Percentiles rank a stretch among this genome's conserved stretches.
These are phyloP conservation scores for Rhododendron mucronatum DNA, from an alignment of 148 eudicot genomes.

Conservation along the genomic window DNA sequence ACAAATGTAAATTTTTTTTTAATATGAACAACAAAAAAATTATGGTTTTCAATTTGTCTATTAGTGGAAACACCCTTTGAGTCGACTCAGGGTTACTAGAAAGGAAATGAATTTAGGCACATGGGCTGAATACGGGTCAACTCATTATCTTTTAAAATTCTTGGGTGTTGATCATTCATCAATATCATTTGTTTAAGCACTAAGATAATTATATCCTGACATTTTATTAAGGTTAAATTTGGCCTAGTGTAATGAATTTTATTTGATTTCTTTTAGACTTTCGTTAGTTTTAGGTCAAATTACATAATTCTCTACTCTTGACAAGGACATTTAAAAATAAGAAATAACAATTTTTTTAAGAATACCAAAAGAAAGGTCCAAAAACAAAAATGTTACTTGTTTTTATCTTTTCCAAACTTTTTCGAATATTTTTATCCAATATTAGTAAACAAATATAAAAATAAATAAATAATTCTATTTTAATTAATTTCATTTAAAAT, in stretches of 20 bases:
- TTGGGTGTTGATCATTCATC: background rate
- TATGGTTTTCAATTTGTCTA: too few relatives aligned
- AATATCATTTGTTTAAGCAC: background rate
- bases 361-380: background rate
- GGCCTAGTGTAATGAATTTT: background rate
- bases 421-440: background rate
- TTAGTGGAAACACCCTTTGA: too few relatives aligned
- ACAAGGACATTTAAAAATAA: background rate
- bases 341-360: background rate
- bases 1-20: too few relatives aligned
- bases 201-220: background rate
- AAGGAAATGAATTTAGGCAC: background rate
- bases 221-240: background rate
- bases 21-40: too few relatives aligned
- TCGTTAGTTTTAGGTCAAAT: background rate
- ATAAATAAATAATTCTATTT: background rate
- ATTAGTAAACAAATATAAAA: background rate
- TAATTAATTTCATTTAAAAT: too few relatives aligned
- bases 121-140: background rate
- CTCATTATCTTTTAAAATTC: background rate
- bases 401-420: too few relatives aligned
- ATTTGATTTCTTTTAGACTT: background rate
- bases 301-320: background rate
- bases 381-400: too few relatives aligned
- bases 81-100: background rate